phyloP scores from a whole-genome alignment of 805 yeast genomes.

The Hermanozyma aechmeae region DNA sequence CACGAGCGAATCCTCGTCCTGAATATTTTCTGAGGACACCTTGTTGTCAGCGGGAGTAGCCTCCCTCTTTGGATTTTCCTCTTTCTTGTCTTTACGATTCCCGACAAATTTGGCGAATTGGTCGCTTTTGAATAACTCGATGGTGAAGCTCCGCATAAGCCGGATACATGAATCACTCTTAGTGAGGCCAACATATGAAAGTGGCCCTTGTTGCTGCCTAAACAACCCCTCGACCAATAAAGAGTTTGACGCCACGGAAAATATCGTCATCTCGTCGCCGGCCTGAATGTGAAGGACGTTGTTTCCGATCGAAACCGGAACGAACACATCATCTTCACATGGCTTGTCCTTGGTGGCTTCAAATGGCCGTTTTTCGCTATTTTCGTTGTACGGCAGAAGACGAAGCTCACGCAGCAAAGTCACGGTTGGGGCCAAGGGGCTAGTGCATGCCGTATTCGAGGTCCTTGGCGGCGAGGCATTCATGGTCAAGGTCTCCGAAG shows the following conservation, averaged over 20 bases:
- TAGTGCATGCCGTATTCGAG: too few species aligned
- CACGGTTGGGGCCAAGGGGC: too few species aligned
- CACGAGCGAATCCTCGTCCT: too few species aligned
- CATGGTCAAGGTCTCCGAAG: too few species aligned
- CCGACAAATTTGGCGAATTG: conserved; percentile 22
- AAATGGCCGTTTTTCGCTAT: too few species aligned
- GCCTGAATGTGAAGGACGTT: conserved; percentile 22
- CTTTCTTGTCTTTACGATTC: conserved; percentile 6
- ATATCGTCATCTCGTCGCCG: conserved; percentile 22
- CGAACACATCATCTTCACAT: too few species aligned
- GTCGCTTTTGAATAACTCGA: conserved; percentile 23
- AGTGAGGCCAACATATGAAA: conserved; percentile 30
- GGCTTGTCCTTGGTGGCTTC: too few species aligned
- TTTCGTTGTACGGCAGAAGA: too few species aligned
- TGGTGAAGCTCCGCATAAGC: conserved; percentile 25
- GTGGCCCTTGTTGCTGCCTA: conserved; percentile 32
- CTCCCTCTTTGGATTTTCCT: neutral
- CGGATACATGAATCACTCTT: conserved; percentile 31
- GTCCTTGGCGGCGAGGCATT: too few species aligned
- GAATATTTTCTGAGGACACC: too few species aligned
- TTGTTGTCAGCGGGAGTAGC: too few species aligned
- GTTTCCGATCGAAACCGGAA: conserved; percentile 27
- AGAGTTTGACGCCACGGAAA: conserved; percentile 25
- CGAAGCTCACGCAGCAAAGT: too few species aligned
- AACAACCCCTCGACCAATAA: conserved; percentile 26